Percentiles rank a stretch among this genome's conserved stretches.
These are phyloP conservation scores for Geotrichum aggregatum DNA, from an alignment of 1,139 yeast genomes.

Conservation along the genomic window DNA sequence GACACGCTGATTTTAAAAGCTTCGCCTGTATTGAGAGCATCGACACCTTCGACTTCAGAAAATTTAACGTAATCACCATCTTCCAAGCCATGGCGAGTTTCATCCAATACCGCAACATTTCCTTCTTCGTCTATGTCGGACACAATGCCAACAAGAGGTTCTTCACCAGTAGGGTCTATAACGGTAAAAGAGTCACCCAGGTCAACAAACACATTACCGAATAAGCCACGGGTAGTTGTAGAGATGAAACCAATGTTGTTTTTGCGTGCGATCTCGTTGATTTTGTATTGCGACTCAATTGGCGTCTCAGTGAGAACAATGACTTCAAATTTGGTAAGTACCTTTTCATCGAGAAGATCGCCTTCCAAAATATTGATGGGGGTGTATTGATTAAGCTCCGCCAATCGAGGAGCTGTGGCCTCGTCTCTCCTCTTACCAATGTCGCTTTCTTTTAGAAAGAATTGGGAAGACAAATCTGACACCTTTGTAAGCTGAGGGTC, in stretches of 20 bases:
- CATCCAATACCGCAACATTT: slow-evolving; percentile 87
- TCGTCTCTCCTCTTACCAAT: slow-evolving; percentile 75
- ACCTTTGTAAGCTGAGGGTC: slow-evolving; percentile 71
- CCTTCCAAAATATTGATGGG: slow-evolving; percentile 70
- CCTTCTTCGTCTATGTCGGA: slow-evolving; percentile 88
- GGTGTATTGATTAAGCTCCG: slow-evolving; percentile 84
- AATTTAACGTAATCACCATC: slow-evolving; percentile 89
- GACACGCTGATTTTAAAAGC: slow-evolving; percentile 75
- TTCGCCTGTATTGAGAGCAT: slow-evolving; percentile 60
- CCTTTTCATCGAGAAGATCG: slow-evolving; percentile 43
- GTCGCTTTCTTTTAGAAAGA: slow-evolving; percentile 67
- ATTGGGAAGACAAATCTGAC: slow-evolving; percentile 81
- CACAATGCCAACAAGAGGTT: slow-evolving; percentile 79
- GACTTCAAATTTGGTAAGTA: slow-evolving; percentile 62
- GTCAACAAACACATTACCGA: slow-evolving; percentile 86
- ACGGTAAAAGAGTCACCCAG: slow-evolving; percentile 79
- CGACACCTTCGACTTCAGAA: slow-evolving; percentile 74
- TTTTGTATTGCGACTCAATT: slow-evolving; percentile 67
- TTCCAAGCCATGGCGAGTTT: slow-evolving; percentile 86
- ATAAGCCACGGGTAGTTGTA: slow-evolving; percentile 80
- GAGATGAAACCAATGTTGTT: slow-evolving; percentile 73
- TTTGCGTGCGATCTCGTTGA: slow-evolving; percentile 71
- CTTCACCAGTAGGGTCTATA: slow-evolving; percentile 87
- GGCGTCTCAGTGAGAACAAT: slow-evolving; percentile 77
- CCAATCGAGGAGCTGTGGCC: slow-evolving; percentile 59